Evolutionary conservation across 2,329 filamentous ascomycete genomes (phyloP), one percentile per base, ranked within the genome.

Genomic region (Cladosporium sp.): DNA sequence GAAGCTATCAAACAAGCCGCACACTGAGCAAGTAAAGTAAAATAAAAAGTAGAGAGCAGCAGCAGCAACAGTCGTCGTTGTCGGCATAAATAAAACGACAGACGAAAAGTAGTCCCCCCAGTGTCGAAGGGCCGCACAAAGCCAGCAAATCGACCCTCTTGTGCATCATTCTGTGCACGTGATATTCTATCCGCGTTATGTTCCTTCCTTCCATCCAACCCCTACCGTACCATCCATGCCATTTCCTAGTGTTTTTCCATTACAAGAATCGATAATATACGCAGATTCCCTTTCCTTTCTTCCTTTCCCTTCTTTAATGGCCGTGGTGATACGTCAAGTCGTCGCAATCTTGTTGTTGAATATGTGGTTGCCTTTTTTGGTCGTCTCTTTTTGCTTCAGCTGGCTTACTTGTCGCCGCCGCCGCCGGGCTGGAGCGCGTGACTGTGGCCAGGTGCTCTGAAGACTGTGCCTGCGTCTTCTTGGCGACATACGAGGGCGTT

Each of bases 401-500:
- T 11, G 14, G 25, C 25, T 58, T 70, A 73, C 63, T 70, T 73
- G 21, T 68, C 68, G 34, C 69, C 68, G 32, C 71, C 69, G 54
- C 71, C 72, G 53, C 73, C 75, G 11, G 75, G 75, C 64, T 76
- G 74, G 43, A 98, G 83, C 14, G 93, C 88, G 75, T 99, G 95
- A 1, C 85, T 88, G 77, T 99, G 95, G 59, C 91, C 90, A 11
- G 88, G 84, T 2, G 91, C 91, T 57, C 85, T 88, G 66, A 92
- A 82, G 18, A 97, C 86, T 57, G 85, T 83, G 1, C 93, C 92
- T 26, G 87, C 88, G 63, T 91, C 84, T 75, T 96, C 84, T 73
- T 89, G 94, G 68, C 89, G 85, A 77, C 95, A 99, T 49, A 96
- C 92, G 23, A 90, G 83, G 34, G 91, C 92, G 72, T 90, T 89